These are phyloP conservation scores for Aspergillus intermedius DNA, from an alignment of 2,329 filamentous ascomycete genomes.

Conservation along the genomic window DNA sequence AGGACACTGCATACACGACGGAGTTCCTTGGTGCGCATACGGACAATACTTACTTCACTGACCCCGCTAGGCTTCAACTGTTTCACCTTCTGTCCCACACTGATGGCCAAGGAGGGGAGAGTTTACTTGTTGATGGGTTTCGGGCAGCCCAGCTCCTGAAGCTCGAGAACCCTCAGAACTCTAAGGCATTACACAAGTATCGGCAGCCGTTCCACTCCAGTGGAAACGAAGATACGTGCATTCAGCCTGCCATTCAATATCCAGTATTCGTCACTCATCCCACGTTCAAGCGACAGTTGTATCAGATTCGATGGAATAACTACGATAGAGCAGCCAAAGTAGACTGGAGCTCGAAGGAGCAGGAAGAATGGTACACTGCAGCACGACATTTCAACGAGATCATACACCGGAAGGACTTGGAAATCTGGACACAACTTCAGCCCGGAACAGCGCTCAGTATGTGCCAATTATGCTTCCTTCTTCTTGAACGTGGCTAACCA, in stretches of 20 bases:
- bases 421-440: slow-evolving; percentile 74
- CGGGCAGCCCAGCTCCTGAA: slow-evolving; percentile 58
- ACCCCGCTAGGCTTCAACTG: slow-evolving; percentile 83
- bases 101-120: slow-evolving; percentile 59
- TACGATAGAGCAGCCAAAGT: slow-evolving; percentile 71
- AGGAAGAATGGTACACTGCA: slow-evolving; percentile 68
- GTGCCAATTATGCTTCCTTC: slow-evolving; percentile 27
- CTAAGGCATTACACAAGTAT: slow-evolving; percentile 49
- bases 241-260: slow-evolving; percentile 63
- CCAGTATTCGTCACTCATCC: slow-evolving; percentile 64
- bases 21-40: slow-evolving; percentile 78
- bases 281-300: slow-evolving; percentile 35
- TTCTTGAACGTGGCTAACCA: slow-evolving; percentile 1
- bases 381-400: slow-evolving; percentile 68
- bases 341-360: slow-evolving; percentile 43
- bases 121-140: slow-evolving; percentile 82
- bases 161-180: slow-evolving; percentile 50
- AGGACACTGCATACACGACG: slow-evolving; percentile 88
- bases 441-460: slow-evolving; percentile 72
- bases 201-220: slow-evolving; percentile 73
- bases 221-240: slow-evolving; percentile 76
- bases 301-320: slow-evolving; percentile 86
- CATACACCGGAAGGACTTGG: slow-evolving; percentile 56
- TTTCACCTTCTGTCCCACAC: slow-evolving; percentile 87
- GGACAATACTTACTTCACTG: slow-evolving; percentile 92